Evolutionary conservation across 345 rosid species (phyloP), one percentile per base, ranked within the genome.

Genomic region (Populus davidiana): DNA sequence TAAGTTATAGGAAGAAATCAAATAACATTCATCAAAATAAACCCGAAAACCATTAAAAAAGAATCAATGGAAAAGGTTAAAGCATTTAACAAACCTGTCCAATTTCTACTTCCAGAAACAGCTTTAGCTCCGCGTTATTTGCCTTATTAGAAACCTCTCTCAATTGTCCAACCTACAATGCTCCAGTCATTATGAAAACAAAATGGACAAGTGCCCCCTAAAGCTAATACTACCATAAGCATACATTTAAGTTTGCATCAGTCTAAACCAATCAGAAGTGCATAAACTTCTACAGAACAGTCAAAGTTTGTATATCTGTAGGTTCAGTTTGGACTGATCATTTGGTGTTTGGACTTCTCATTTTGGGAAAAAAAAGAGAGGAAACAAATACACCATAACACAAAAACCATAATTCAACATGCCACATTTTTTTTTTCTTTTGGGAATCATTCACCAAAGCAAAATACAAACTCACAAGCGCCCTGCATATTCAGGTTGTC

Each of bases 91-190:
- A n/a, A 88, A 96, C 99, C 89, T 43, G 89, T 63, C 96, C 99
- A 75, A 79, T 54, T 79, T 93, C 97, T 62, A 89, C 90, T 89
- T 96, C 98, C 91, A 96, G 77, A 84, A 92, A 94, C 80, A 96
- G 76, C 85, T 93, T 96, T 50, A 96, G 77, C 80, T 96, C 99
- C 4, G 97, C 95, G 83, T 87, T 92, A 83, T 82, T 82, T 35
- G 89, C 83, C 88, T 94, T 94, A 82, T 91, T 93, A 17, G 91
- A 89, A 44, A 90, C 90, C 78, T 96, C 99, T 80, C 90, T 91
- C 82, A 96, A 78, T 75, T 90, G 97, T 70, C 97, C 99, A 78
- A 94, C 99, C 99, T 96, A 82, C 83, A 86, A 74, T 70, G 54
- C 38, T 56, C 50, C 21, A 21, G 23, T 6, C 35, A 38, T 77